Conservation (phyloP, 805 yeast species). For the Candida koratica region DNA sequence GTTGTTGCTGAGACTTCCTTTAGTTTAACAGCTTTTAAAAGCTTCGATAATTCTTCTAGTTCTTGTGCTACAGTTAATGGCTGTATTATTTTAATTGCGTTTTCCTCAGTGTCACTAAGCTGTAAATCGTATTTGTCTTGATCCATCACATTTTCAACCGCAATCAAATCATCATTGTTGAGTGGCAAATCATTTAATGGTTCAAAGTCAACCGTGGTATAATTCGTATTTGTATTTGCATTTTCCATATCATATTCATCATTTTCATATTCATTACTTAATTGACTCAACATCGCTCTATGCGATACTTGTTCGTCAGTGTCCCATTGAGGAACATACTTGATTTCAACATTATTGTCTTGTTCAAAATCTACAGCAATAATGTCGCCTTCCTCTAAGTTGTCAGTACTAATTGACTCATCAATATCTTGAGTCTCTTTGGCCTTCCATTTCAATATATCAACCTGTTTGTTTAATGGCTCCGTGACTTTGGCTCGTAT, state of each 20-base stretch:
- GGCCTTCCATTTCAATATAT: neutral
- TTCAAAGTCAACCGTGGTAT: conserved; percentile 13
- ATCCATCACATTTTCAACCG: conserved; percentile 6
- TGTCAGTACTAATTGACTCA: neutral
- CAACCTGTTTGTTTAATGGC: neutral
- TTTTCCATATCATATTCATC: conserved; percentile 9
- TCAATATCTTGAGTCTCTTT: conserved; percentile 2
- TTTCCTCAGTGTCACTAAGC: conserved; percentile 12
- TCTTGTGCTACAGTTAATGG: conserved; percentile 10
- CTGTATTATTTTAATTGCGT: conserved; percentile 8
- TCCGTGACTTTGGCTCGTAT: neutral
- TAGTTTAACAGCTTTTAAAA: conserved; percentile 6
- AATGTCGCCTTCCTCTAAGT: conserved; percentile 13
- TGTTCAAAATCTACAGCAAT: conserved; percentile 25
- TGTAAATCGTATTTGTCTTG: conserved; percentile 13
- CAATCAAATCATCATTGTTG: conserved; percentile 9
- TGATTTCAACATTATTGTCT: neutral
- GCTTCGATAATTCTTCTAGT: conserved; percentile 6
- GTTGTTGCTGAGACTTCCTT: conserved; percentile 2
- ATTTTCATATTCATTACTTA: conserved; percentile 14
- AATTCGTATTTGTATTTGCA: too few species aligned
- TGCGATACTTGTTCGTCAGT: conserved; percentile 5
- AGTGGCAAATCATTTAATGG: conserved; percentile 8
- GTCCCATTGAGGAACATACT: conserved; percentile 14
- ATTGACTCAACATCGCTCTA: conserved; percentile 6